phyloP scores from a whole-genome alignment of 2,329 filamentous ascomycete species.

The Botrytis hyacinthi region DNA sequence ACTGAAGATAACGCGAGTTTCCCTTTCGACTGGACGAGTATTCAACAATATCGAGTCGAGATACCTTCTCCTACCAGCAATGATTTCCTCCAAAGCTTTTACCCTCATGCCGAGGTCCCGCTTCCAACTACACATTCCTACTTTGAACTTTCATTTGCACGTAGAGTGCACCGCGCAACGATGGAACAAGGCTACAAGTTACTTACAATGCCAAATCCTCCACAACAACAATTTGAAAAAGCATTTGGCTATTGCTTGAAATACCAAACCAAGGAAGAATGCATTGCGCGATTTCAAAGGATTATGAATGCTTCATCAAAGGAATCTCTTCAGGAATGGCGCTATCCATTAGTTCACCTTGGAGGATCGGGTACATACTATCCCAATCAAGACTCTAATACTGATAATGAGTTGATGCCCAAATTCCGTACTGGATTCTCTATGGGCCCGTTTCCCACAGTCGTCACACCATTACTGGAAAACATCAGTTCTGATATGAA shows the following conservation, averaged over 20 bases:
- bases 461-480: constrained; percentile 44
- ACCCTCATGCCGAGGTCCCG: constrained; percentile 40
- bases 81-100: constrained; percentile 32
- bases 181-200: constrained; percentile 62
- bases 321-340: constrained; percentile 56
- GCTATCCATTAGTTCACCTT: constrained; percentile 61
- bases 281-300: constrained; percentile 44
- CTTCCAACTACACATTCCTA: constrained; percentile 56
- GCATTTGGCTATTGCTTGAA: constrained; percentile 70
- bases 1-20: constrained; percentile 55
- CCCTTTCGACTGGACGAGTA: constrained; percentile 42
- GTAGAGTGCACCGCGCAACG: constrained; percentile 65
- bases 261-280: constrained; percentile 52
- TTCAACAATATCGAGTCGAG: constrained; percentile 35
- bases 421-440: constrained; percentile 41
- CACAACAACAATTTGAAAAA: constrained; percentile 49
- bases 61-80: constrained; percentile 34
- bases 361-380: constrained; percentile 70
- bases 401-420: constrained; percentile 30
- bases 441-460: constrained; percentile 50
- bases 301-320: constrained; percentile 26
- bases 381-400: constrained; percentile 34
- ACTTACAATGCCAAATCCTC: constrained; percentile 50
- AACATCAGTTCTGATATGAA: constrained; percentile 49
- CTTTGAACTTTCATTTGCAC: constrained; percentile 66